Conservation (phyloP, 192 early-diverging fungal genomes). For the Gonapodya sp. region DNA sequence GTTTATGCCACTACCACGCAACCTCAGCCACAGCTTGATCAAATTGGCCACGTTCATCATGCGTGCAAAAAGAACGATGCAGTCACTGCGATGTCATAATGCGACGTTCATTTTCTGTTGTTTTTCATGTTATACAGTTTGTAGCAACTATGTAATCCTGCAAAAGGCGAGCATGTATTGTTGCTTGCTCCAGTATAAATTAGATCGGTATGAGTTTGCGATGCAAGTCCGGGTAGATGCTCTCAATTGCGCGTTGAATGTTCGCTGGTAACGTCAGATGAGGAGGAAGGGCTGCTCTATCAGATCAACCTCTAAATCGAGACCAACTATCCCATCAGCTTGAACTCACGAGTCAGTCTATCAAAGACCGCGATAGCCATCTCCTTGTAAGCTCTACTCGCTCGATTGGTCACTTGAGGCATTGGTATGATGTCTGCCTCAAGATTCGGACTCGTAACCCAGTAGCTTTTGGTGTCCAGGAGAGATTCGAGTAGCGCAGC, state of each 20-base stretch:
- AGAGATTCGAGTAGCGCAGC: background rate
- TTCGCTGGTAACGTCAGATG: background rate
- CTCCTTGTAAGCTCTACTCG: background rate
- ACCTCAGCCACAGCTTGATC: too few relatives aligned
- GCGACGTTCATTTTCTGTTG: too few relatives aligned
- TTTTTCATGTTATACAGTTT: too few relatives aligned
- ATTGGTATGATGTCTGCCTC: background rate
- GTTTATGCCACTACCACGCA: too few relatives aligned
- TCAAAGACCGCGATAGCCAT: background rate
- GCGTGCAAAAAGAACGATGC: too few relatives aligned
- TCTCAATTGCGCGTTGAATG: background rate
- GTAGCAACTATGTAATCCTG: too few relatives aligned
- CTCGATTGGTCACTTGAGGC: too few relatives aligned
- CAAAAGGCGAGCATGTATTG: too few relatives aligned
- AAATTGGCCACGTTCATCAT: too few relatives aligned
- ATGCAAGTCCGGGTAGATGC: background rate
- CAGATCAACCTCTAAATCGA: background rate
- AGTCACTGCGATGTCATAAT: too few relatives aligned
- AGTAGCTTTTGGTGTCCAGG: background rate
- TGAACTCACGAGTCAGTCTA: background rate
- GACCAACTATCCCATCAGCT: background rate
- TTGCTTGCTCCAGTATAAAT: too few relatives aligned
- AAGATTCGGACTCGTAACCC: background rate
- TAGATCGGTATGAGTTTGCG: background rate
- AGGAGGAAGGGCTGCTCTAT: background rate